phyloP scores from a whole-genome alignment of 345 rosid genomes.

The Boechera retrofracta region DNA sequence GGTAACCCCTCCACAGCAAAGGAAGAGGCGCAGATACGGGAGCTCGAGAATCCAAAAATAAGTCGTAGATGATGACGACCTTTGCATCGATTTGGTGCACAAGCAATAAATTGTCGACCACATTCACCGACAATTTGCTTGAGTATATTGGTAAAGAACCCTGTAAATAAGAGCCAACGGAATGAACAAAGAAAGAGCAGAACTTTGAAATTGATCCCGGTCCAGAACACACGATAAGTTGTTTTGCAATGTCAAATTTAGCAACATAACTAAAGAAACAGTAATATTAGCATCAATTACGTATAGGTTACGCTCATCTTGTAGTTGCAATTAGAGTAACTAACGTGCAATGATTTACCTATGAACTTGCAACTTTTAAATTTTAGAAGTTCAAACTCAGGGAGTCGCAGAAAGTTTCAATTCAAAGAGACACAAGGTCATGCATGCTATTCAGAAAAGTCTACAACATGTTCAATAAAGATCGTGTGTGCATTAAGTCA shows the following conservation, averaged over 20 bases:
- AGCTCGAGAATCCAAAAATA: slow-evolving; percentile 89
- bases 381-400: slow-evolving; percentile 12
- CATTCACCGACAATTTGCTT: slow-evolving; percentile 81
- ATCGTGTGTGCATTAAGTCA: not conserved
- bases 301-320: not conserved
- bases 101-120: slow-evolving; percentile 90
- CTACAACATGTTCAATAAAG: not conserved
- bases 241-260: slow-evolving; percentile 18
- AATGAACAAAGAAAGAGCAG: slow-evolving; percentile 24
- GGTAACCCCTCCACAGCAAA: slow-evolving; percentile 73
- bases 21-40: slow-evolving; percentile 99
- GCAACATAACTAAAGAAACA: slow-evolving; percentile 6
- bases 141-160: slow-evolving; percentile 97
- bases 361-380: not conserved
- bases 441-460: slow-evolving; percentile 17
- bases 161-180: slow-evolving; percentile 50
- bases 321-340: not conserved
- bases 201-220: slow-evolving; percentile 10
- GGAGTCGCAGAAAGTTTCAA: slow-evolving; percentile 15
- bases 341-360: not conserved
- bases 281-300: not conserved
- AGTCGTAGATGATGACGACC: slow-evolving; percentile 92
- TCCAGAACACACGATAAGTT: slow-evolving; percentile 18
- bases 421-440: slow-evolving; percentile 11
- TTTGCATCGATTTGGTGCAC: slow-evolving; percentile 98